Conservation (phyloP, 129 eudicot genomes). For the Chrysanthemum seticuspe region DNA sequence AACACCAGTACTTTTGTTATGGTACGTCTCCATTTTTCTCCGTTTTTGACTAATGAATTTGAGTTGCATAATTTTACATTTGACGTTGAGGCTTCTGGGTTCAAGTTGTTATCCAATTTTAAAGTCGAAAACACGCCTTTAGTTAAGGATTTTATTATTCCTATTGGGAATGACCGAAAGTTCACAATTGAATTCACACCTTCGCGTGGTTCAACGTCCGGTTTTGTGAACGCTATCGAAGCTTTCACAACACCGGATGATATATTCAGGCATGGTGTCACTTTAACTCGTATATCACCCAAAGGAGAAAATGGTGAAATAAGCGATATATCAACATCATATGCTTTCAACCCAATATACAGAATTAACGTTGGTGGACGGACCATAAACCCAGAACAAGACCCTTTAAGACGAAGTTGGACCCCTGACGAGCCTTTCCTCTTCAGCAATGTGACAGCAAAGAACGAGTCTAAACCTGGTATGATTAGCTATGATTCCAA, state of each 20-base stretch:
- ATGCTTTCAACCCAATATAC: slow-evolving; percentile 32
- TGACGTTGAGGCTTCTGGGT: slow-evolving; percentile 41
- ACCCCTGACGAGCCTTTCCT: slow-evolving; percentile 44
- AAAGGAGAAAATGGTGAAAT: slow-evolving; percentile 1
- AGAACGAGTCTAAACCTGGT: too few relatives aligned
- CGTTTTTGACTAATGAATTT: slow-evolving; percentile 23
- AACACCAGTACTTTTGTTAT: slow-evolving; percentile 45
- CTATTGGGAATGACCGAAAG: slow-evolving; percentile 7
- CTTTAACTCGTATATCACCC: too few relatives aligned
- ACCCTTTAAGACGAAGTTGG: slow-evolving; percentile 54
- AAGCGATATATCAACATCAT: background rate
- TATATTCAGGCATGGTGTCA: slow-evolving; percentile 12
- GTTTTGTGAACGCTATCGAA: slow-evolving; percentile 64
- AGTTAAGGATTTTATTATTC: slow-evolving; percentile 43
- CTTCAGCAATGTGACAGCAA: slow-evolving; percentile 17
- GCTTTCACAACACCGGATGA: slow-evolving; percentile 36
- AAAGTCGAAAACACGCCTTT: background rate
- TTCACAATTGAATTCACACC: slow-evolving; percentile 42
- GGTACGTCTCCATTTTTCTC: slow-evolving; percentile 64
- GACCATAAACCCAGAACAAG: slow-evolving; percentile 21
- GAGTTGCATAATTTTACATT: slow-evolving; percentile 33
- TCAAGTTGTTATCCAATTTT: slow-evolving; percentile 39
- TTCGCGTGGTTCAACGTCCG: slow-evolving; percentile 18
- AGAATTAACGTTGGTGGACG: slow-evolving; percentile 44
- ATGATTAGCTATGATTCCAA: background rate